Percentiles rank a stretch among this genome's conserved stretches.
Evolutionary conservation across 2,329 filamentous ascomycete genomes (phyloP).

Genomic region (Hypocrella siamensis): DNA sequence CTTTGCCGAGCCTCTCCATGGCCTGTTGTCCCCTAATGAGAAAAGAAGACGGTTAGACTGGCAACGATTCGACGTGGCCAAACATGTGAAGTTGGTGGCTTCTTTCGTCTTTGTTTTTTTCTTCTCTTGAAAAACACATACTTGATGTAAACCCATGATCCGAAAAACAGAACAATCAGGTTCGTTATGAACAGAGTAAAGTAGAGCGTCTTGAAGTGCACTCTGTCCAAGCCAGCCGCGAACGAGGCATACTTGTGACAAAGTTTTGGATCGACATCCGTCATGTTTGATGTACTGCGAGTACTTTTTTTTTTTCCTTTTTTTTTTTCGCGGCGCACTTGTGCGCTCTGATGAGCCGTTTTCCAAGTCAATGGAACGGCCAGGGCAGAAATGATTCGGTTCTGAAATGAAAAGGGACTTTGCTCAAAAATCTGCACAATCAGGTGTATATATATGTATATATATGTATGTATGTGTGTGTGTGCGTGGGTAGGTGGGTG

Average conservation of each 20-base stretch:
- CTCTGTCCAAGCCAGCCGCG: slow-evolving; percentile 22
- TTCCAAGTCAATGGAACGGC: too few species aligned
- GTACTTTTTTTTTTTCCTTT: too few species aligned
- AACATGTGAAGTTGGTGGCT: too few species aligned
- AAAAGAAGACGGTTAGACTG: background rate
- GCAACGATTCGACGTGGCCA: background rate
- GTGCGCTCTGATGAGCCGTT: background rate
- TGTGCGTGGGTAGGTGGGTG: too few species aligned
- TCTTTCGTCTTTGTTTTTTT: background rate
- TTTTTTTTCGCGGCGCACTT: too few species aligned
- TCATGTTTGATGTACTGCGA: too few species aligned
- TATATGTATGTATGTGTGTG: too few species aligned
- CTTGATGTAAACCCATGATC: slow-evolving; percentile 25
- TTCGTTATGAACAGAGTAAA: slow-evolving; percentile 29
- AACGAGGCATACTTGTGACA: slow-evolving; percentile 27
- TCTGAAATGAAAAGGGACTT: too few species aligned
- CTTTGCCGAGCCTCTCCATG: slow-evolving; percentile 19
- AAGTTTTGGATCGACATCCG: slow-evolving; percentile 12
- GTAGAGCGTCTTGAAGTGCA: slow-evolving; percentile 29
- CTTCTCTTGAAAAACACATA: slow-evolving; percentile 9
- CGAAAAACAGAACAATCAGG: slow-evolving; percentile 25
- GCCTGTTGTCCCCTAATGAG: slow-evolving; percentile 16
- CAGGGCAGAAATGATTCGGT: too few species aligned
- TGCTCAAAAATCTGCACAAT: too few species aligned
- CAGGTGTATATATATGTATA: too few species aligned